Evolutionary conservation across 495 filamentous ascomycete genomes (phyloP).

Genomic region (Pyrenopolyporus hunteri): DNA sequence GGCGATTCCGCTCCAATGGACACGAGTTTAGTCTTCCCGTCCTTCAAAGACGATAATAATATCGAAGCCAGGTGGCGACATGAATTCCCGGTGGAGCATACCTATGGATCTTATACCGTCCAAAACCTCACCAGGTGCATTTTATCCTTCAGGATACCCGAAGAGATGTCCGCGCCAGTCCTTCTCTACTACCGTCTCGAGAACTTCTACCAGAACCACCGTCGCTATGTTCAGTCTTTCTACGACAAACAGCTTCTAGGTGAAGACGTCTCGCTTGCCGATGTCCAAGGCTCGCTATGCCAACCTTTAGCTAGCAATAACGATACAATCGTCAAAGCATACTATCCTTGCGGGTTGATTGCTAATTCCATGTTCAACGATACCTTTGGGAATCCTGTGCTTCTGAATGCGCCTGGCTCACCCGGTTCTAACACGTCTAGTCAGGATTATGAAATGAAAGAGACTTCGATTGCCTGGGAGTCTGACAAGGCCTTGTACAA

Average conservation of each 20-base stretch:
- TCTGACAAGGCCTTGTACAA: conserved; percentile 79
- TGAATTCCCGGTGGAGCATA: conserved; percentile 25
- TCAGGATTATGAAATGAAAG: conserved; percentile 73
- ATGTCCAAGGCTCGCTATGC: conserved; percentile 72
- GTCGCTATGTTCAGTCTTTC: conserved; percentile 90
- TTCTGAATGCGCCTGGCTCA: conserved; percentile 51
- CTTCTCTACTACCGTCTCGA: conserved; percentile 92
- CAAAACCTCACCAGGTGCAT: conserved; percentile 58
- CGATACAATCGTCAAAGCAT: conserved; percentile 62
- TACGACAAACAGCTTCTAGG: conserved; percentile 83
- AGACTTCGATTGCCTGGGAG: conserved; percentile 81
- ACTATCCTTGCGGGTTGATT: conserved; percentile 95
- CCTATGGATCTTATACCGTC: conserved; percentile 31
- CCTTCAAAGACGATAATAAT: conserved; percentile 66
- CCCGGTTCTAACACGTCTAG: conserved; percentile 9
- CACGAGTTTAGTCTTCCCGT: conserved; percentile 59
- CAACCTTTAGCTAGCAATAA: conserved; percentile 69
- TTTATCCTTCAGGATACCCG: conserved; percentile 77
- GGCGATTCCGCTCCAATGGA: conserved; percentile 54
- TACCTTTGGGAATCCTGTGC: conserved; percentile 69
- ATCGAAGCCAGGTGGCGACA: conserved; percentile 44
- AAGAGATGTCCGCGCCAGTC: conserved; percentile 77
- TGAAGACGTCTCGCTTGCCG: conserved; percentile 61
- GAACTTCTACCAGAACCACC: conserved; percentile 99
- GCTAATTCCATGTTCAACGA: conserved; percentile 99